Evolutionary conservation across 1,284 basidiomycete genomes (phyloP).

Genomic region (Marasmius tenuissimus): DNA sequence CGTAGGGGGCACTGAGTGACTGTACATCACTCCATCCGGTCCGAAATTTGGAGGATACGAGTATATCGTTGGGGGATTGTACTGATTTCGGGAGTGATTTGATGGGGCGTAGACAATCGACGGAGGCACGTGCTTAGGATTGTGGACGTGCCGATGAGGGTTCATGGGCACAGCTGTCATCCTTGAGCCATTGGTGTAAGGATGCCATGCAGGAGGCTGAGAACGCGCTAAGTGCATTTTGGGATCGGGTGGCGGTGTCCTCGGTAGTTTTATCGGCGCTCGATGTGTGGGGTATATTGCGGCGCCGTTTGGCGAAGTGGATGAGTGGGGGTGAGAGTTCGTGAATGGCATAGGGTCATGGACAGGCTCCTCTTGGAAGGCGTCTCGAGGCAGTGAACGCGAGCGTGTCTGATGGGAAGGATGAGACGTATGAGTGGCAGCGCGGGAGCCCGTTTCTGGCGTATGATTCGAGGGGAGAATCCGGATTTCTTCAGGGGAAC

Average conservation of each 20-base stretch:
- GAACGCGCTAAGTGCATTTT: constrained; percentile 32
- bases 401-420: constrained; percentile 35
- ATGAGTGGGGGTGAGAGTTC: constrained; percentile 16
- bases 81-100: constrained; percentile 42
- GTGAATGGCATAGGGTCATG: constrained; percentile 23
- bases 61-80: constrained; percentile 50
- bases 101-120: constrained; percentile 54
- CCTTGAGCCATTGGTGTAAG: constrained; percentile 22
- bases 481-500: constrained; percentile 53
- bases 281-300: constrained; percentile 23
- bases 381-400: constrained; percentile 43
- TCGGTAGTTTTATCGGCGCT: constrained; percentile 14
- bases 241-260: constrained; percentile 21
- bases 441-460: constrained; percentile 23
- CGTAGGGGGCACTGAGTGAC: constrained; percentile 45
- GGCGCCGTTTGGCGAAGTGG: constrained; percentile 18
- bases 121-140: constrained; percentile 41
- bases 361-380: constrained; percentile 18
- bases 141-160: constrained; percentile 15
- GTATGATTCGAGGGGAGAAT: constrained; percentile 43
- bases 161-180: constrained; percentile 1
- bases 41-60: constrained; percentile 45
- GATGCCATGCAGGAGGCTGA: constrained; percentile 23
- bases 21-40: constrained; percentile 52
- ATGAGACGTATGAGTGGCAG: constrained; percentile 18